Evolutionary conservation across 306 rosid species (phyloP), one percentile per base, ranked within the genome.

Genomic region (Phaseolus lunatus): DNA sequence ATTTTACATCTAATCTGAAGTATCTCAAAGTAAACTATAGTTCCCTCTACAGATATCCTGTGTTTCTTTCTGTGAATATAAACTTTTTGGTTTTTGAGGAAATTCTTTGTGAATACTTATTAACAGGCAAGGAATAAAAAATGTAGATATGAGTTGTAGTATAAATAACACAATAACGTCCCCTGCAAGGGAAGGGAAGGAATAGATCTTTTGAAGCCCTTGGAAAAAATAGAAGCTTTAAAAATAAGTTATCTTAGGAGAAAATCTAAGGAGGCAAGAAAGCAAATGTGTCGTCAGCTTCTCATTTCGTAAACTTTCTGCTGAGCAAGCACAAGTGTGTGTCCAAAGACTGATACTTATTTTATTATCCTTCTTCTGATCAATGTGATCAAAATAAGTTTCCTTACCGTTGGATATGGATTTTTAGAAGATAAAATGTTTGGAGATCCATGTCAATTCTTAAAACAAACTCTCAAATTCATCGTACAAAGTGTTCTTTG

Each of bases 141-240:
- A 56, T 18, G 63, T 26, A 24, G 57, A 20, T 29, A 48, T 33
- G 9, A 41, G 4, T 2, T n/a, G 9, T 26, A 27, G 47, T 2
- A 72, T 65, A 37, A 71, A 50, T 54, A 72, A 74, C 48, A 58
- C 39, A 50, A 58, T 70, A 35, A 78, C 47, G 26, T 64, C 56
- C 76, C 76, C 63, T 29, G 41, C 58, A 72, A 52, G 84, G 59
- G 77, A 57, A 77, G 76, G 90, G 58, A 86, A 89, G 83, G 94
- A 90, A 90, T 89, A 87, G 77, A 71, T 70, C 53, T 67, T 79
- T 52, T 53, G 56, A 68, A 79, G 29, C 9, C 70, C 64, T 35
- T 63, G 5, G 47, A 76, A 80, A 33, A 78, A 81, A 47, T 77
- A 73, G 75, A 81, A 84, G 86, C 81, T 88, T 67, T 84, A 74